phyloP scores from a whole-genome alignment of 2,329 filamentous ascomycete species.

The Cladophialophora immunda region DNA sequence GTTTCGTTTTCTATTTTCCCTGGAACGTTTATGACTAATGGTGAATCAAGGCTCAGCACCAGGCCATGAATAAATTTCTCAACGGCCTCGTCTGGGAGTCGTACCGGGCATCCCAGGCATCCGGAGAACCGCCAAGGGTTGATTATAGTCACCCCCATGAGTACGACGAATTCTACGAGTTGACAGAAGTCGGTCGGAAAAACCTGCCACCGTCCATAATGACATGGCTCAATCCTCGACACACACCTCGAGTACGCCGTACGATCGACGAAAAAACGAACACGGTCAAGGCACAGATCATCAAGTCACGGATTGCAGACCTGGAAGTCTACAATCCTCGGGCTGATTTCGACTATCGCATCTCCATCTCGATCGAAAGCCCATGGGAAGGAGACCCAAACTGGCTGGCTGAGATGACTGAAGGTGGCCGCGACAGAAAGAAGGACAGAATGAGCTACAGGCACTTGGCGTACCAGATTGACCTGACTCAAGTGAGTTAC shows the following conservation, averaged over 20 bases:
- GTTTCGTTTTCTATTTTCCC: constrained; percentile 22
- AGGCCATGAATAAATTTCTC: constrained; percentile 81
- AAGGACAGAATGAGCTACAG: constrained; percentile 94
- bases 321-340: constrained; percentile 85
- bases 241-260: constrained; percentile 71
- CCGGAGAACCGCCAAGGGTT: constrained; percentile 71
- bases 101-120: constrained; percentile 55
- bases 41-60: constrained; percentile 74
- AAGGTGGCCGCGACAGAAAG: constrained; percentile 67
- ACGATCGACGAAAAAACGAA: constrained; percentile 71
- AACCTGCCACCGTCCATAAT: constrained; percentile 72
- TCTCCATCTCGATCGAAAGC: constrained; percentile 96
- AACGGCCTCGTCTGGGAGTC: constrained; percentile 70
- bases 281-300: constrained; percentile 79
- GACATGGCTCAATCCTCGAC: constrained; percentile 66
- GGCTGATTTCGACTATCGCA: constrained; percentile 84
- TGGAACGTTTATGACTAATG: constrained; percentile 32
- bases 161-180: constrained; percentile 82
- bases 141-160: constrained; percentile 85
- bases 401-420: constrained; percentile 55
- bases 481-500: constrained; percentile 86
- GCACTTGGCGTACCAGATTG: constrained; percentile 87
- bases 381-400: constrained; percentile 76
- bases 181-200: constrained; percentile 67
- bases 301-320: constrained; percentile 89